Conservation (phyloP, 495 filamentous ascomycete genomes). For the Penicillium coprophilum region DNA sequence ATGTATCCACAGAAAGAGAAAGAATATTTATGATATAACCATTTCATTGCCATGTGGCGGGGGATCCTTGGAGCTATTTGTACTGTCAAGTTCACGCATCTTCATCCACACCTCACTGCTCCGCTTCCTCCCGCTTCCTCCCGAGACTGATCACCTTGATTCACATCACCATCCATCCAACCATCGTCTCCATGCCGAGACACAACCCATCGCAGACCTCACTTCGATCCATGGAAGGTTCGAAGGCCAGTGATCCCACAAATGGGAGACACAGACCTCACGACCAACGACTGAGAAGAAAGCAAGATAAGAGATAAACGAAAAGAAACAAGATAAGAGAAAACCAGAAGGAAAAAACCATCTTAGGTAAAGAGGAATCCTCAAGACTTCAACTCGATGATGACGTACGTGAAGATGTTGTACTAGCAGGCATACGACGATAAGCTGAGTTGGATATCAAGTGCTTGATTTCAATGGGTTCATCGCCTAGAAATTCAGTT, state of each 20-base stretch:
- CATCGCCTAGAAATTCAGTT: background rate
- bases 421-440: slow-evolving; percentile 1
- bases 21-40: slow-evolving; percentile 3
- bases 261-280: background rate
- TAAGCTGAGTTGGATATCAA: slow-evolving; percentile 2
- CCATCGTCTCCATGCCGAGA: background rate
- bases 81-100: background rate
- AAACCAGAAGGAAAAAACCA: slow-evolving; percentile 13
- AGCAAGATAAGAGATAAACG: slow-evolving; percentile 8
- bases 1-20: background rate
- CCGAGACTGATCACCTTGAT: background rate
- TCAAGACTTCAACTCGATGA: slow-evolving; percentile 5
- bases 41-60: slow-evolving; percentile 4
- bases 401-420: background rate
- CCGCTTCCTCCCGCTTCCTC: background rate
- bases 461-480: background rate
- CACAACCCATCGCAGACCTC: slow-evolving; percentile 1
- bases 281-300: slow-evolving; percentile 16
- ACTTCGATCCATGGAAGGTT: background rate
- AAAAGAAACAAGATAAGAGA: slow-evolving; percentile 5
- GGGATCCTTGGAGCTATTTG: background rate
- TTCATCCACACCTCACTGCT: background rate
- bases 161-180: slow-evolving; percentile 1
- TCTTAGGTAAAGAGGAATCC: background rate
- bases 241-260: background rate